Evolutionary conservation across 2,329 filamentous ascomycete species (phyloP).

Genomic region (Verticillium nubilum): DNA sequence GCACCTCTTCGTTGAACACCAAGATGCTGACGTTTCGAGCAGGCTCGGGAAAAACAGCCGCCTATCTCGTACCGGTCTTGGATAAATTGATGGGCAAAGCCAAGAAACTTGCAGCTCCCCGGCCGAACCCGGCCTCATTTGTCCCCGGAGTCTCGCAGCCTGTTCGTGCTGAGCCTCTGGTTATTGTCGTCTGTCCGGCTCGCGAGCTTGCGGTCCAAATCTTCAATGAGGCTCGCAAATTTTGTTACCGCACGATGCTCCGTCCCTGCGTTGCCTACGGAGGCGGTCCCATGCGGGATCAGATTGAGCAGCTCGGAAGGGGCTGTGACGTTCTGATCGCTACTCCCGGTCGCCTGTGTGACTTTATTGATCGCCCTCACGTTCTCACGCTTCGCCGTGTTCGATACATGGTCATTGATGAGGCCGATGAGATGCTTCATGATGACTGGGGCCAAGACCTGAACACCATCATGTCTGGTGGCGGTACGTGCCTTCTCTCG

Average conservation of each 20-base stretch:
- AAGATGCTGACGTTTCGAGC: not conserved
- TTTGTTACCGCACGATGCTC: conserved; percentile 93
- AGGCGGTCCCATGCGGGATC: conserved; percentile 65
- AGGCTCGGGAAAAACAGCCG: conserved; percentile 96
- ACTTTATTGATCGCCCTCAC: conserved; percentile 71
- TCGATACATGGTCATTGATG: conserved; percentile 79
- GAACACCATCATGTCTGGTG: conserved; percentile 69
- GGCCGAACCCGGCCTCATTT: conserved; percentile 60
- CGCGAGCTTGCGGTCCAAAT: conserved; percentile 92
- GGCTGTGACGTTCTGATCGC: conserved; percentile 89
- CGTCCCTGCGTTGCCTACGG: conserved; percentile 88
- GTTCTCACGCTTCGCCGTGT: conserved; percentile 70
- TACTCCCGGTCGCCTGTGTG: conserved; percentile 78
- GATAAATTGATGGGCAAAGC: conserved; percentile 95
- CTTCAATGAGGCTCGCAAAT: conserved; percentile 86
- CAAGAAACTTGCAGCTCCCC: conserved; percentile 74
- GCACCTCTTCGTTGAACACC: conserved; percentile 1
- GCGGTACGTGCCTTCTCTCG: conserved; percentile 49
- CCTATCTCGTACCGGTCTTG: conserved; percentile 83
- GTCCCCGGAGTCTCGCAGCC: conserved; percentile 35
- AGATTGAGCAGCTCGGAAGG: conserved; percentile 67
- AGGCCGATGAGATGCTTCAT: conserved; percentile 89
- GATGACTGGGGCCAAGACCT: conserved; percentile 75
- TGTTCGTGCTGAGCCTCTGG: conserved; percentile 77
- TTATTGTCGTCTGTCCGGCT: conserved; percentile 79